phyloP scores from a whole-genome alignment of 495 filamentous ascomycete species.

The Recurvomyces mirabilis region DNA sequence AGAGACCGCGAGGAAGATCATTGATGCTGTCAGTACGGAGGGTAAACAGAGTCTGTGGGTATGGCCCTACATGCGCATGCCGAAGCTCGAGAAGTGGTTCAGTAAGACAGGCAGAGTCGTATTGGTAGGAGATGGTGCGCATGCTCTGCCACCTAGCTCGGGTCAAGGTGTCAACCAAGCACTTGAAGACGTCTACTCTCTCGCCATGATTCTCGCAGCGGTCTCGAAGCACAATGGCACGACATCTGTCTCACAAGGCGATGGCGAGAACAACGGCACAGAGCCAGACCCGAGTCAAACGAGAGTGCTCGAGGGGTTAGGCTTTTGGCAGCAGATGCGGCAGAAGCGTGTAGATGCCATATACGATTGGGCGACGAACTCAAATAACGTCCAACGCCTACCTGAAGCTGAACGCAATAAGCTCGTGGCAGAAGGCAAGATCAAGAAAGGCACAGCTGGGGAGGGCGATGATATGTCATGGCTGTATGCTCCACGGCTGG shows the following conservation, averaged over 20 bases:
- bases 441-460: not conserved
- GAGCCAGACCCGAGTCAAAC: not conserved
- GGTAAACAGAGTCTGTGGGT: not conserved
- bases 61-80: constrained; percentile 7
- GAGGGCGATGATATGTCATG: constrained; percentile 5
- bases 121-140: constrained; percentile 3
- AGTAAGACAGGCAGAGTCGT: constrained; percentile 3
- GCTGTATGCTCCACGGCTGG: constrained; percentile 1
- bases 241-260: not conserved
- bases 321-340: constrained; percentile 1
- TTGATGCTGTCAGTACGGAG: not conserved
- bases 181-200: constrained; percentile 7
- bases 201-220: not conserved
- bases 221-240: too few relatives aligned
- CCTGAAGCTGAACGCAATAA: constrained; percentile 1
- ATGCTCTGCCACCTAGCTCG: not conserved
- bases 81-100: constrained; percentile 1
- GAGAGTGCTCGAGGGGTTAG: not conserved
- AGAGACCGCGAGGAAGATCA: not conserved
- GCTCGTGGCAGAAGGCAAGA: not conserved
- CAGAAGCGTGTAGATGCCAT: constrained; percentile 5
- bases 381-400: not conserved
- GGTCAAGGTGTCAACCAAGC: constrained; percentile 7
- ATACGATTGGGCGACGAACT: constrained; percentile 3
- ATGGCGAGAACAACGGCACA: not conserved